Base-by-base conservation (phyloP, 108 stramenopile genomes). In the Discostella stelligeroides region DNA sequence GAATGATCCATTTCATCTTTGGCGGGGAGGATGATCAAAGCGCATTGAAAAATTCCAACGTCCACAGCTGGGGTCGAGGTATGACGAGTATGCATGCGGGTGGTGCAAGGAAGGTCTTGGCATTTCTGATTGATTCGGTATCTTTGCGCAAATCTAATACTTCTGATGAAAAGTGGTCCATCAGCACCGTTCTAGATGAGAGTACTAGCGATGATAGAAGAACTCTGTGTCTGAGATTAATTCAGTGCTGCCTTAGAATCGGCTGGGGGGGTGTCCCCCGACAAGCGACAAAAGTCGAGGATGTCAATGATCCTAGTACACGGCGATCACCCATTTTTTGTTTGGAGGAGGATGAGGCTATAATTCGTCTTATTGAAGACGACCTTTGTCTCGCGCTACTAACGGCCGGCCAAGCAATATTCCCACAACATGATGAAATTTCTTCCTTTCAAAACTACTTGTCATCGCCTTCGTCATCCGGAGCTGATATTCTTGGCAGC, bases 331-430 rank as follows among this genome's bases (percentile, higher is more conserved):
- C 53, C 21, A 0, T 39, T 1, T 71, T 66, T 34, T 30, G 38
- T 12, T 21, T 30, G 12, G 72, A 51, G 8, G 73, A 78, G 6
- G 76, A 86, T 23, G 68, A 72, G 30, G 54, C 66, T 47, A 53
- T 90, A 9, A 50, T 92, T 37, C 68, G 56, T n/a, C 73, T 89
- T 54, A 69, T 94, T 48, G 84, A 87, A 68, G 93, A 94, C 78
- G 90, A 94, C 68, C 81, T 94, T 50, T 90, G 93, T 79, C 73
- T 94, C 20, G 80, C 90, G 7, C 72, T 94, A 18, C 61, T 94
- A 18, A 88, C 87, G 73, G 86, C 85, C 2, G 93, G 93, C 23
- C 93, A 94, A 68, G 86, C 88, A 7, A 85, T 90, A 63, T 94
- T 88, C 88, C 84, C 85, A 1, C 80, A 90, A 50, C 84, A 87